Base-by-base conservation (phyloP, 106 monocot species). In the Iris macrosiphon region DNA sequence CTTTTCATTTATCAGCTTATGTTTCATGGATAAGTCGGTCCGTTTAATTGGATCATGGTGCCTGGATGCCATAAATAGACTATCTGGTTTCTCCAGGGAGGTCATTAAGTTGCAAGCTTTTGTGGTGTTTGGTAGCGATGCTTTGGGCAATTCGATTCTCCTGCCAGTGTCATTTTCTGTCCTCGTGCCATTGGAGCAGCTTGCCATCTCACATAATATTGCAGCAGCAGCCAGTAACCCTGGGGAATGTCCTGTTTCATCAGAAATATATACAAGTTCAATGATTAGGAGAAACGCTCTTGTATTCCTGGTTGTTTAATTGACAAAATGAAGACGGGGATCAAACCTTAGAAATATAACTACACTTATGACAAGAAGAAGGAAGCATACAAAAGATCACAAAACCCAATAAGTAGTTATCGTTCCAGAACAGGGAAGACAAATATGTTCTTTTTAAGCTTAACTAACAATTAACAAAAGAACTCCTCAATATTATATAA, bases 191-290 rank as follows among this genome's bases (percentile, higher is more conserved):
- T n/a, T 25, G 33, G 62, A 32, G 29, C 21, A 25, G 18, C 39
- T 39, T 7, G 49, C 45, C 34, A 71, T 63, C 45, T 68, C 63
- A 41, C 43, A 64, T 34, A 72, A 40, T 28, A 40, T 63, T 31
- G 51, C 51, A 41, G 89, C 89, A 66, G 89, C 89, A 42, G 30
- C 56, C 41, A 73, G 2, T 26, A 29, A 40, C 44, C 59, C 49
- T 40, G 83, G 49, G 0, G 72, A 80, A 57, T 55, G 18, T 17
- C 25, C 75, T 79, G 59, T 50, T 64, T 70, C 19, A 65, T 52
- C 3, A 57, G 29, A 63, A 42, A 29, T 1, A 56, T 48, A 30
- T 53, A 19, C 33, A 20, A 32, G 52, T 20, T 33, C n/a, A n/a
- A n/a, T n/a, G n/a, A n/a, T n/a, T n/a, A n/a, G n/a, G n/a, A n/a